Evolutionary conservation across 2,329 filamentous ascomycete genomes (phyloP).

Genomic region (Myrmaecium sp.): DNA sequence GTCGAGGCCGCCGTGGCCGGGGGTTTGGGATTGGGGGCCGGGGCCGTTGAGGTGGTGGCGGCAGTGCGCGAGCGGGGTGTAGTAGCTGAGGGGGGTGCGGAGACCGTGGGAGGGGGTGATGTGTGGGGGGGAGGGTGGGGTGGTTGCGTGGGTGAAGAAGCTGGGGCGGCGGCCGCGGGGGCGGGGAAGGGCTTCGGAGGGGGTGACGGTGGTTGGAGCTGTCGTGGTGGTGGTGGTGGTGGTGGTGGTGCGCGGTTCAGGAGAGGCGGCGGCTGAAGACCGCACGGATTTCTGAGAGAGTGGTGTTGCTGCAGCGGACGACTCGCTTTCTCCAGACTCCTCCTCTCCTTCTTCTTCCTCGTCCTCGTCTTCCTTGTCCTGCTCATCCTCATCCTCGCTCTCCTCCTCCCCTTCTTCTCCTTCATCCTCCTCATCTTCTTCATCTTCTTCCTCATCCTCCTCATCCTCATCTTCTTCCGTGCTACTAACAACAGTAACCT

Average conservation of each 20-base stretch:
- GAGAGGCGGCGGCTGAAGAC: no score
- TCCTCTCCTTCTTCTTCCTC: no score
- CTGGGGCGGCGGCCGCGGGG: conserved; percentile 4
- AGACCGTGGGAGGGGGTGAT: conserved; percentile 19
- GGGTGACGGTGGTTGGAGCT: conserved; percentile 4
- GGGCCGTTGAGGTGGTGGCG: conserved; percentile 23
- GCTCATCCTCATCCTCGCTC: conserved; percentile 1
- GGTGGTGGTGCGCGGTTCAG: no score
- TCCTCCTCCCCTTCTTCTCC: conserved; percentile 2
- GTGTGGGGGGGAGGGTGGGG: not conserved
- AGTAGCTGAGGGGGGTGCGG: conserved; percentile 26
- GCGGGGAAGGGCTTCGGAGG: conserved; percentile 8
- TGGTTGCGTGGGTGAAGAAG: no score
- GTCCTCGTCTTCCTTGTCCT: conserved; percentile 1
- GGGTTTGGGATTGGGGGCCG: conserved; percentile 17
- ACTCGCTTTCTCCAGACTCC: no score
- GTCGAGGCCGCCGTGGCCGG: conserved; percentile 23
- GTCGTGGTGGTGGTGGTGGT: conserved; percentile 6
- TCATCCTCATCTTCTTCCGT: no score
- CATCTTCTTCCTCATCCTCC: no score
- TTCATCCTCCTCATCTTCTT: conserved; percentile 1
- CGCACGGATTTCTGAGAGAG: no score
- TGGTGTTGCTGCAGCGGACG: no score
- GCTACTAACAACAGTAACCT: no score
- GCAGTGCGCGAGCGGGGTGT: conserved; percentile 25